Percentiles rank a stretch among this genome's conserved stretches.
Evolutionary conservation across 2,329 filamentous ascomycete genomes (phyloP).

Genomic region (Cladophialophora psammophila): DNA sequence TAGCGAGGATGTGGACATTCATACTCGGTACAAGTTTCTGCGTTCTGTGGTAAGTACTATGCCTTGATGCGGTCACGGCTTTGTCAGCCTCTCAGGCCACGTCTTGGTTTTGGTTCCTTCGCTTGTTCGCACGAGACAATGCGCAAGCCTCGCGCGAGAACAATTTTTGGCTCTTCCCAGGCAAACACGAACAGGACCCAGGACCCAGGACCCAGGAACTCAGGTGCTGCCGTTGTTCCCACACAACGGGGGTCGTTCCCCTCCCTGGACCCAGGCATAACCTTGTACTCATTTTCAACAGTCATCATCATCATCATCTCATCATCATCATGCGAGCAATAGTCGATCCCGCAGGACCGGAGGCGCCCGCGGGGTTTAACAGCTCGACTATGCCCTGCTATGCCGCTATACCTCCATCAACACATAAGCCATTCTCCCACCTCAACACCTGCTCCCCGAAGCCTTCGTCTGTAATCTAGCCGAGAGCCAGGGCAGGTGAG

Average conservation of each 20-base stretch:
- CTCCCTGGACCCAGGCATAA: no score
- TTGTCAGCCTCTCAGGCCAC: neutral
- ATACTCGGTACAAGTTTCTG: no score
- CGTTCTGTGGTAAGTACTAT: neutral
- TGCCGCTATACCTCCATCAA: no score
- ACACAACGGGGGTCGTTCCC: neutral
- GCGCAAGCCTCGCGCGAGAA: neutral
- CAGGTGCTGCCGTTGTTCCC: no score
- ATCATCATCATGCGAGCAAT: neutral
- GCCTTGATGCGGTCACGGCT: neutral
- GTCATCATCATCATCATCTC: no score
- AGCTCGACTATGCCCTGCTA: neutral
- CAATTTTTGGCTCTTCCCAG: neutral
- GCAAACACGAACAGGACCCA: no score
- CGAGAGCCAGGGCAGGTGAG: neutral
- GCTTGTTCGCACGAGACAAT: neutral
- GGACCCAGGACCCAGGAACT: no score
- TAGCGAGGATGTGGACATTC: no score
- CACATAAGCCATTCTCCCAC: no score
- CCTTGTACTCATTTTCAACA: no score
- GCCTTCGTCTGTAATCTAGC: neutral
- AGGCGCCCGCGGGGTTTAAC: neutral
- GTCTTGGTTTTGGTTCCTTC: no score
- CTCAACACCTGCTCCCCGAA: neutral
- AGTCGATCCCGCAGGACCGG: constrained; percentile 1